phyloP scores from a whole-genome alignment of 352 stramenopile genomes.

The Pythium biforme region DNA sequence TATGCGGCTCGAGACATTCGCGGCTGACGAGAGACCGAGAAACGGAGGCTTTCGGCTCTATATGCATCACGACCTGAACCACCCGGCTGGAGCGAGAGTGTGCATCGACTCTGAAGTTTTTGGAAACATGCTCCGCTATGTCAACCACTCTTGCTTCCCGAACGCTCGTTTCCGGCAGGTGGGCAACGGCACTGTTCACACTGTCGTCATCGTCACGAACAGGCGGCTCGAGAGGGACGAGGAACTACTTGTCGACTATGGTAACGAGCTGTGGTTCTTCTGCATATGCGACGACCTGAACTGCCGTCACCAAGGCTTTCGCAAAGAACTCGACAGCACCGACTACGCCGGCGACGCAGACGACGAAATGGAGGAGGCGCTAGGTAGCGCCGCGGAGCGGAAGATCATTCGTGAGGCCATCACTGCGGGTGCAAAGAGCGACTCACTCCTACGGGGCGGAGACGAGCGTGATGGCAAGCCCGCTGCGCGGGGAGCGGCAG shows the following conservation, averaged over 20 bases:
- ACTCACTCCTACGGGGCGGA: too few species aligned
- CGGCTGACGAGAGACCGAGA: neutral
- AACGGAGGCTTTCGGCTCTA: neutral
- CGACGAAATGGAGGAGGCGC: neutral
- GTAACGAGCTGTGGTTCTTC: neutral
- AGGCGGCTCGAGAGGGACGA: neutral
- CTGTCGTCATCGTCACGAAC: neutral
- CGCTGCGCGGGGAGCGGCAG: too few species aligned
- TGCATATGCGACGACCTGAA: neutral
- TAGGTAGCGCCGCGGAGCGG: too few species aligned
- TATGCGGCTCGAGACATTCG: neutral
- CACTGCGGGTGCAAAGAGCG: too few species aligned
- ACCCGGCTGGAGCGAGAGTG: neutral
- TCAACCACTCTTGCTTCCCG: neutral
- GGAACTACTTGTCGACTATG: neutral
- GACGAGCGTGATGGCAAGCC: too few species aligned
- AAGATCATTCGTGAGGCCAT: neutral
- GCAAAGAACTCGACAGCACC: neutral
- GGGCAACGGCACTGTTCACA: neutral
- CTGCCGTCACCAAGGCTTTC: neutral
- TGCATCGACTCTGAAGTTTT: neutral
- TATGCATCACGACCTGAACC: constrained; percentile 1
- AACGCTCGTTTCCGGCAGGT: constrained; percentile 2
- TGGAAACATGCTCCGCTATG: neutral
- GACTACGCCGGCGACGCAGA: neutral